Percentiles rank a stretch among this genome's conserved stretches.
Conservation (phyloP, 2,329 filamentous ascomycete species). For the Cyanodermella asteris region DNA sequence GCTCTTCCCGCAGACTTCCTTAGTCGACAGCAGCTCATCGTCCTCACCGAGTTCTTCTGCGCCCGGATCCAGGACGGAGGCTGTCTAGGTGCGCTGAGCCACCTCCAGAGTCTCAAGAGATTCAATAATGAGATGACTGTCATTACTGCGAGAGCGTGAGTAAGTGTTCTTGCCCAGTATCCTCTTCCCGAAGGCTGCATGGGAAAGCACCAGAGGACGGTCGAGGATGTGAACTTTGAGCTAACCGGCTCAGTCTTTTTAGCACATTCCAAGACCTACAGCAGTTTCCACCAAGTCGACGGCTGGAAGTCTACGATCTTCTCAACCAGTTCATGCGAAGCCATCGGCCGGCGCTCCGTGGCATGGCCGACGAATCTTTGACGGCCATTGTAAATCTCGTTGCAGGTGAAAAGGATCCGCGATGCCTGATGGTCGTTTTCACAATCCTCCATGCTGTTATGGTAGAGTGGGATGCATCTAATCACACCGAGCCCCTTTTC, state of each 20-base stretch:
- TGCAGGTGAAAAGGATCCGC: constrained; percentile 45
- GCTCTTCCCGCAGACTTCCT: constrained; percentile 32
- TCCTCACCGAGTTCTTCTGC: constrained; percentile 41
- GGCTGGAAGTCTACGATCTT: constrained; percentile 40
- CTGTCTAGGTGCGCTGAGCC: constrained; percentile 34
- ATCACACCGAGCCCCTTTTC: constrained; percentile 38
- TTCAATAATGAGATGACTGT: constrained; percentile 36
- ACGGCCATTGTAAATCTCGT: constrained; percentile 41
- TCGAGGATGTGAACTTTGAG: too few relatives aligned
- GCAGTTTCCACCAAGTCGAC: constrained; percentile 39
- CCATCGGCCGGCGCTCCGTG: constrained; percentile 33
- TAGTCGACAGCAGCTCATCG: constrained; percentile 37
- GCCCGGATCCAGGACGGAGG: constrained; percentile 42
- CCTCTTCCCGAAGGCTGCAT: too few relatives aligned
- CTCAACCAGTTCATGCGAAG: constrained; percentile 39
- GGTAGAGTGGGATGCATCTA: constrained; percentile 43
- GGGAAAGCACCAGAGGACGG: too few relatives aligned
- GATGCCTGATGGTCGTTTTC: constrained; percentile 49
- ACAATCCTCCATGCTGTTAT: constrained; percentile 44
- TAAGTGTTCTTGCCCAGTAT: constrained; percentile 10
- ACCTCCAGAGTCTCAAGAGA: constrained; percentile 35
- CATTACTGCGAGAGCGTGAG: constrained; percentile 30
- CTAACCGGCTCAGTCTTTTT: constrained; percentile 3
- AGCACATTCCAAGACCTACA: constrained; percentile 35
- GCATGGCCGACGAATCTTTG: constrained; percentile 37